Evolutionary conservation across 192 early-diverging fungal genomes (phyloP).

Genomic region (Glomus cerebriforme): DNA sequence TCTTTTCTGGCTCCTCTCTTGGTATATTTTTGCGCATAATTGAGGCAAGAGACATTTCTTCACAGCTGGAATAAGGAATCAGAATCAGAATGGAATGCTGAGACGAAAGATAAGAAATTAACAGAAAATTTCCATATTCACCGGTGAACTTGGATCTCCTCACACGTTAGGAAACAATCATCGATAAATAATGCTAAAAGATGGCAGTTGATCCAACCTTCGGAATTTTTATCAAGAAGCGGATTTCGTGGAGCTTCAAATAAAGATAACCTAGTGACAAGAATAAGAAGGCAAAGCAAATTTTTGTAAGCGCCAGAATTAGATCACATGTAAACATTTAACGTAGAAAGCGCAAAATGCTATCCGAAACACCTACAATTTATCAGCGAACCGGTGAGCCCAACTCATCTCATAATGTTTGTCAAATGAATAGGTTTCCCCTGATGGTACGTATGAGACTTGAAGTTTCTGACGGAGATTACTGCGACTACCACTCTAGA

Average conservation of each 20-base stretch:
- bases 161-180: conserved; percentile 18
- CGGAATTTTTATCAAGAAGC: not conserved
- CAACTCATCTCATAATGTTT: conserved; percentile 17
- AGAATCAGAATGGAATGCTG: too few relatives aligned
- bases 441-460: not conserved
- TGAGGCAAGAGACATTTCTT: conserved; percentile 2
- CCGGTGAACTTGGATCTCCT: conserved; percentile 2
- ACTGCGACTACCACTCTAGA: not conserved
- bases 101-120: not conserved
- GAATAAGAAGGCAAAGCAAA: not conserved
- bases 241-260: conserved; percentile 10
- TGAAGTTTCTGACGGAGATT: not conserved
- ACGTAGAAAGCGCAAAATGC: conserved; percentile 15
- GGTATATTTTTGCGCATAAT: conserved; percentile 1
- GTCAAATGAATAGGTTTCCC: conserved; percentile 3
- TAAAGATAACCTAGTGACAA: conserved; percentile 10
- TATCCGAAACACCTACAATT: not conserved
- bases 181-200: conserved; percentile 4
- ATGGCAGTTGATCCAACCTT: conserved; percentile 10
- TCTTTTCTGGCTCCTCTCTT: conserved; percentile 16
- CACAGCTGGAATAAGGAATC: not conserved
- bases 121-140: not conserved
- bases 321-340: not conserved
- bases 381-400: conserved; percentile 21
- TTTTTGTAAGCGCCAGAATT: too few relatives aligned